phyloP scores from a whole-genome alignment of 208 protist genomes.

The Vickermania spadyakhi region DNA sequence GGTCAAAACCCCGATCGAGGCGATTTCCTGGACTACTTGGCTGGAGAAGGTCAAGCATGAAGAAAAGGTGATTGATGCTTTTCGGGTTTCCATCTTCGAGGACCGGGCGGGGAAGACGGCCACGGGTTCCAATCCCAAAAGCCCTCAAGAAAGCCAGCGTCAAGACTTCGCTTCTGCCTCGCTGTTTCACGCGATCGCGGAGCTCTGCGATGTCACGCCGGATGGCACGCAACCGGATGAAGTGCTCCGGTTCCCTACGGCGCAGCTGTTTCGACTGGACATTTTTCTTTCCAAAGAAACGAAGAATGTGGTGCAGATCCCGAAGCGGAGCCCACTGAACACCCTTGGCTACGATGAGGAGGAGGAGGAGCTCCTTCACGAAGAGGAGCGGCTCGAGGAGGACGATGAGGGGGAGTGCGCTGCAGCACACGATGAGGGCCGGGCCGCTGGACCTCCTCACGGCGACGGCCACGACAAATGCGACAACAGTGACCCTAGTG shows the following conservation, averaged over 20 bases:
- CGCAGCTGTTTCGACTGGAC: slow-evolving; percentile 67
- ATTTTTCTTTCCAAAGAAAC: slow-evolving; percentile 67
- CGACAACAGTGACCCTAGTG: slow-evolving; percentile 1
- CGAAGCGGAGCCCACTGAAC: slow-evolving; percentile 41
- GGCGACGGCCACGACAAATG: slow-evolving; percentile 11
- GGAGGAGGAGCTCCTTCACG: slow-evolving; percentile 1
- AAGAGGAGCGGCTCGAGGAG: slow-evolving; percentile 14
- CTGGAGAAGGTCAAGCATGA: slow-evolving; percentile 8
- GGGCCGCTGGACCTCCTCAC: neutral
- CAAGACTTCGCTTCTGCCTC: neutral
- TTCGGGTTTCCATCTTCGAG: slow-evolving; percentile 6
- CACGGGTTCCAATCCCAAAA: slow-evolving; percentile 24
- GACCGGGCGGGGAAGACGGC: neutral
- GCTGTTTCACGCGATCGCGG: slow-evolving; percentile 41
- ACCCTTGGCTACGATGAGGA: slow-evolving; percentile 38
- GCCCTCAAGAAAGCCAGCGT: too few species aligned
- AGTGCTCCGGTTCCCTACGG: slow-evolving; percentile 23
- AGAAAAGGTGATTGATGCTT: slow-evolving; percentile 5
- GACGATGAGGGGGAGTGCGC: slow-evolving; percentile 6
- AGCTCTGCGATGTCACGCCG: slow-evolving; percentile 18
- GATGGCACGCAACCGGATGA: slow-evolving; percentile 45
- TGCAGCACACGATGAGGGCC: slow-evolving; percentile 2
- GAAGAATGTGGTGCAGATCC: slow-evolving; percentile 61
- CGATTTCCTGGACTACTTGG: slow-evolving; percentile 19
- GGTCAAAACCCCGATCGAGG: slow-evolving; percentile 19